A percentile compares a stretch with the other conserved stretches of the same genome.
Conservation (phyloP, 805 yeast species). For the Candida mattraensis region DNA sequence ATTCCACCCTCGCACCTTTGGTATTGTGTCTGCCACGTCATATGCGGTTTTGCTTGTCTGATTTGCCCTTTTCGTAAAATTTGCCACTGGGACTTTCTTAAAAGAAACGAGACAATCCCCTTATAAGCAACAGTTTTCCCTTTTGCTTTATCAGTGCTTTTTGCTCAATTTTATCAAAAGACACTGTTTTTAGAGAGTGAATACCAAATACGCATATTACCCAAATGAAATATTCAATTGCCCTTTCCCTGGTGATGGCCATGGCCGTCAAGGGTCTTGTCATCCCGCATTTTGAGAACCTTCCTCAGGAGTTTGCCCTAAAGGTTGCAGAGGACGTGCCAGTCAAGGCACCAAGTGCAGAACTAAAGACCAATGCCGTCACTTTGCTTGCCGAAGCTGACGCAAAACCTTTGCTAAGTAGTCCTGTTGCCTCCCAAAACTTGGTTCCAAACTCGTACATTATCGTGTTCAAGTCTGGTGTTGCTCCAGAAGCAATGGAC, state of each 20-base stretch:
- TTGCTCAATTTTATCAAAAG: neutral
- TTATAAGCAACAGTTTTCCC: constrained; percentile 5
- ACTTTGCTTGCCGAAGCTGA: constrained; percentile 22
- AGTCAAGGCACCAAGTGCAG: constrained; percentile 8
- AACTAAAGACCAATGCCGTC: constrained; percentile 1
- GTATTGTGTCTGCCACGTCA: too few relatives aligned
- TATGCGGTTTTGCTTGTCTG: too few relatives aligned
- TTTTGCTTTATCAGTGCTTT: constrained; percentile 3
- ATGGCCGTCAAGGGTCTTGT: constrained; percentile 52
- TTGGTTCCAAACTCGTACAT: constrained; percentile 77
- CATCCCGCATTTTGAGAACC: constrained; percentile 45
- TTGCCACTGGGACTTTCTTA: too few relatives aligned
- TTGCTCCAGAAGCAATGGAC: constrained; percentile 49
- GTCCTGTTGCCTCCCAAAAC: constrained; percentile 43
- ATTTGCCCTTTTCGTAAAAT: too few relatives aligned
- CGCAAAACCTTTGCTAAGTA: constrained; percentile 48
- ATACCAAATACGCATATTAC: constrained; percentile 1
- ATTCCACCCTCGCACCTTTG: too few relatives aligned
- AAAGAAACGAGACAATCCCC: constrained; percentile 7
- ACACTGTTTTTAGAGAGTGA: constrained; percentile 6
- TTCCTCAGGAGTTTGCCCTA: constrained; percentile 20
- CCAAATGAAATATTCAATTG: constrained; percentile 23
- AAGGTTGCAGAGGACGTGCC: constrained; percentile 8
- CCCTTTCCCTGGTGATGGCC: constrained; percentile 27
- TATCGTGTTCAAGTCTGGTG: constrained; percentile 73